These are phyloP conservation scores for Aspergillus fumigatiaffinis DNA, from an alignment of 2,329 filamentous ascomycete species.

Conservation along the genomic window DNA sequence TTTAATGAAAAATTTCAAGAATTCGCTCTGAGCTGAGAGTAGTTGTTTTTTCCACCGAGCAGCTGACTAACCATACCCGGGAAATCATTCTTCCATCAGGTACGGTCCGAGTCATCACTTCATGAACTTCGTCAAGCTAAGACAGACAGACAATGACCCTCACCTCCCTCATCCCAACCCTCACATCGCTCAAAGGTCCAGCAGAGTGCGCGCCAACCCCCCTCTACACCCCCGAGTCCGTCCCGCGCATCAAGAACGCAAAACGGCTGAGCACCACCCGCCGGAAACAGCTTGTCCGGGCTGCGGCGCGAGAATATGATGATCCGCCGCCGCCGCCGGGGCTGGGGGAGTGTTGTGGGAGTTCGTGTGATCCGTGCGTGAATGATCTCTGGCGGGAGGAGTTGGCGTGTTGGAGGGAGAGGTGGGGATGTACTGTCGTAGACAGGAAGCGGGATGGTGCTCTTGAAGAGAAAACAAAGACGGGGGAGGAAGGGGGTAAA, in stretches of 20 bases:
- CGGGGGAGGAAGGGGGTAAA: not conserved
- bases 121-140: not conserved
- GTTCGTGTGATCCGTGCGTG: slow-evolving; percentile 35
- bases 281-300: slow-evolving; percentile 31
- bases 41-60: too few species aligned
- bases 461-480: too few species aligned
- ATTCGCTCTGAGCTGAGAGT: too few species aligned
- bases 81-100: not conserved
- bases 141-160: not conserved
- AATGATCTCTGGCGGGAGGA: slow-evolving; percentile 34
- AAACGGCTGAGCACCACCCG: slow-evolving; percentile 27
- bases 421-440: slow-evolving; percentile 25
- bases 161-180: not conserved
- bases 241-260: slow-evolving; percentile 28
- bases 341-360: slow-evolving; percentile 33
- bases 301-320: slow-evolving; percentile 24
- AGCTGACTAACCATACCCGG: not conserved
- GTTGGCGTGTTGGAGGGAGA: slow-evolving; percentile 30
- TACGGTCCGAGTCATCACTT: not conserved
- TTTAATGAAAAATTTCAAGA: too few species aligned
- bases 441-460: slow-evolving; percentile 4
- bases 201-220: too few species aligned
- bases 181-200: too few species aligned
- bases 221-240: slow-evolving; percentile 21
- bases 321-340: slow-evolving; percentile 32